Conservation (phyloP, 140 eudicot genomes). For the Oenanthe javanica region DNA sequence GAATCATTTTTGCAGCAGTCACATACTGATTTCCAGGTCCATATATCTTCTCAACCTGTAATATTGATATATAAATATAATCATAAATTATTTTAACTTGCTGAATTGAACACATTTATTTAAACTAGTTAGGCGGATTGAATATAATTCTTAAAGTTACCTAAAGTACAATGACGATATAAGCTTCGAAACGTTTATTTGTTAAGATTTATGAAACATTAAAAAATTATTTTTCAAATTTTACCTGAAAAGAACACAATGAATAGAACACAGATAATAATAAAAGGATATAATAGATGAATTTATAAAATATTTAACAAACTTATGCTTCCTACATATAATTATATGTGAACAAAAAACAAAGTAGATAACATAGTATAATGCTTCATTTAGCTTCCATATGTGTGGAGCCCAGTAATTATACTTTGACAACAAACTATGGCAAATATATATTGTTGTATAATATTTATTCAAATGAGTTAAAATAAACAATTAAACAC, state of each 20-base stretch:
- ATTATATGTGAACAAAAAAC: not conserved
- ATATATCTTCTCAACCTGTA: slow-evolving; percentile 87
- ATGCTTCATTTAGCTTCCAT: not conserved
- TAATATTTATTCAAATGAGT: not conserved
- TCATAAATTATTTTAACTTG: not conserved
- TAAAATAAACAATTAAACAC: too few species aligned
- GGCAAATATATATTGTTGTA: not conserved
- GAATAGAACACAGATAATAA: not conserved
- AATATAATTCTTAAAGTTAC: too few species aligned
- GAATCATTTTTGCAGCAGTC: slow-evolving; percentile 99
- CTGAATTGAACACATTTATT: not conserved
- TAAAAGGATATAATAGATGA: not conserved
- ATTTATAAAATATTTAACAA: not conserved
- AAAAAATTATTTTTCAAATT: not conserved
- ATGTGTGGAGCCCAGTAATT: not conserved
- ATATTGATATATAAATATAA: too few species aligned
- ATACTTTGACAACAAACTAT: not conserved
- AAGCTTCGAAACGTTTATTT: too few species aligned
- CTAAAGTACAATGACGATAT: too few species aligned
- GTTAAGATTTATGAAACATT: too few species aligned
- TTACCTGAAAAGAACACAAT: not conserved
- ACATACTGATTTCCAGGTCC: slow-evolving; percentile 99
- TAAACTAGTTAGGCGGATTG: not conserved
- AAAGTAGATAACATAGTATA: not conserved
- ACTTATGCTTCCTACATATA: not conserved